Evolutionary conservation across 768 basidiomycete genomes (phyloP).

Genomic region (Phylloporus sp.): DNA sequence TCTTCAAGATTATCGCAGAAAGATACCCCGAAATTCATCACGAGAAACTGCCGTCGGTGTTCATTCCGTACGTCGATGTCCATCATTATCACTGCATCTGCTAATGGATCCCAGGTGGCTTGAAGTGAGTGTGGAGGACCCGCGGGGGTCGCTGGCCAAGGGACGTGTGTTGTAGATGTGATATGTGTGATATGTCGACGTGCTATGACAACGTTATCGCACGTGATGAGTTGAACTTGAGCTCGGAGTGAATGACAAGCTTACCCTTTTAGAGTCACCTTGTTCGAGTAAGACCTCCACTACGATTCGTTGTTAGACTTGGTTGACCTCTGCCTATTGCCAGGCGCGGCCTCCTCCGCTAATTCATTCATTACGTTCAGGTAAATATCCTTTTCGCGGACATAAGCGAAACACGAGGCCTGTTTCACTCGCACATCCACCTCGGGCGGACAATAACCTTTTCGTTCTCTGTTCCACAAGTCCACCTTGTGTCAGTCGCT

Average conservation of each 20-base stretch:
- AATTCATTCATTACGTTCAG: constrained; percentile 55
- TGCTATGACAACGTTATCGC: constrained; percentile 17
- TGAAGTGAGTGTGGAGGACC: constrained; percentile 20
- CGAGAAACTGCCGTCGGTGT: constrained; percentile 54
- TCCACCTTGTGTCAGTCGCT: constrained; percentile 25
- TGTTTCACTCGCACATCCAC: constrained; percentile 10
- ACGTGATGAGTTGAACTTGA: constrained; percentile 50
- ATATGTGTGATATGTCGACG: too few species aligned
- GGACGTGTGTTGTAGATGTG: constrained; percentile 12
- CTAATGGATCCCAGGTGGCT: constrained; percentile 22
- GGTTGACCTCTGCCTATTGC: constrained; percentile 12
- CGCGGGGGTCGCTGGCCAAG: constrained; percentile 20
- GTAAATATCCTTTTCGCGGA: constrained; percentile 35
- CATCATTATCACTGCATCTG: background rate
- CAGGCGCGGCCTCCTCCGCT: constrained; percentile 74
- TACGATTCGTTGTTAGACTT: background rate
- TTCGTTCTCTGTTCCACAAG: constrained; percentile 20
- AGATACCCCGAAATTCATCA: constrained; percentile 68
- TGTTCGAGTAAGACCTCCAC: constrained; percentile 25
- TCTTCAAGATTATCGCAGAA: constrained; percentile 54
- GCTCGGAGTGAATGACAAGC: constrained; percentile 39
- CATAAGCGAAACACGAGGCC: constrained; percentile 26
- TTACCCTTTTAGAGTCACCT: constrained; percentile 40
- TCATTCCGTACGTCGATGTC: constrained; percentile 51
- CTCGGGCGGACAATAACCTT: constrained; percentile 27